Conservation (phyloP, 179 eudicot genomes). For the Pouteria campechiana region DNA sequence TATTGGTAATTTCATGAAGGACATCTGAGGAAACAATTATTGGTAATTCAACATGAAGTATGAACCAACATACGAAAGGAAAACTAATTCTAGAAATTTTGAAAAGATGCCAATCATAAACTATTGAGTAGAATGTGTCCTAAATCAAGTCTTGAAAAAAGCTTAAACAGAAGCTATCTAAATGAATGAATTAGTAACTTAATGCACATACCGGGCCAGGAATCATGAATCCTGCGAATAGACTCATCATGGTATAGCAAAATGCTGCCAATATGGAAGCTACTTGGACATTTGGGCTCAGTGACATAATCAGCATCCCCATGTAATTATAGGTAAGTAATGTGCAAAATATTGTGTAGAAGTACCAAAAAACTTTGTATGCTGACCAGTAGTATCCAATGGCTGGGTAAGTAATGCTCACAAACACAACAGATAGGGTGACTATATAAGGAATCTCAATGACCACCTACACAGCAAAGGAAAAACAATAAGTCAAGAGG, state of each 20-base stretch:
- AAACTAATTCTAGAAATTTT: too few species aligned
- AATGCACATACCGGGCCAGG: slow-evolving; percentile 64
- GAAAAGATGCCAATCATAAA: too few species aligned
- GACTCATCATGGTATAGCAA: slow-evolving; percentile 35
- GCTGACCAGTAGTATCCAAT: slow-evolving; percentile 59
- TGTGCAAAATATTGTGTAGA: slow-evolving; percentile 50
- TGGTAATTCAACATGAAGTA: too few species aligned
- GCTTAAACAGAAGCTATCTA: too few species aligned
- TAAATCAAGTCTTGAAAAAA: too few species aligned
- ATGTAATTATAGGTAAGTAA: slow-evolving; percentile 49
- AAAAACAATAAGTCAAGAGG: too few species aligned
- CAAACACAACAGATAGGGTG: slow-evolving; percentile 29
- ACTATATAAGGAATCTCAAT: slow-evolving; percentile 74
- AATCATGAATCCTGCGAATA: slow-evolving; percentile 56
- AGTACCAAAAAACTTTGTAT: slow-evolving; percentile 64
- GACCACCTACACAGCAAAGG: slow-evolving; percentile 28
- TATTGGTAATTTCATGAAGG: too few species aligned
- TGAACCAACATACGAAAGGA: too few species aligned
- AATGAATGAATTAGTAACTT: too few species aligned
- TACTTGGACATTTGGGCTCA: slow-evolving; percentile 54
- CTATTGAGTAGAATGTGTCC: too few species aligned
- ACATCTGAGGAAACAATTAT: too few species aligned
- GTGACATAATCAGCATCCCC: slow-evolving; percentile 65
- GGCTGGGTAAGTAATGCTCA: slow-evolving; percentile 64
- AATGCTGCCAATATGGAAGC: slow-evolving; percentile 44